Evolutionary conservation across 345 rosid species (phyloP).

Genomic region (Clarkia xantiana): DNA sequence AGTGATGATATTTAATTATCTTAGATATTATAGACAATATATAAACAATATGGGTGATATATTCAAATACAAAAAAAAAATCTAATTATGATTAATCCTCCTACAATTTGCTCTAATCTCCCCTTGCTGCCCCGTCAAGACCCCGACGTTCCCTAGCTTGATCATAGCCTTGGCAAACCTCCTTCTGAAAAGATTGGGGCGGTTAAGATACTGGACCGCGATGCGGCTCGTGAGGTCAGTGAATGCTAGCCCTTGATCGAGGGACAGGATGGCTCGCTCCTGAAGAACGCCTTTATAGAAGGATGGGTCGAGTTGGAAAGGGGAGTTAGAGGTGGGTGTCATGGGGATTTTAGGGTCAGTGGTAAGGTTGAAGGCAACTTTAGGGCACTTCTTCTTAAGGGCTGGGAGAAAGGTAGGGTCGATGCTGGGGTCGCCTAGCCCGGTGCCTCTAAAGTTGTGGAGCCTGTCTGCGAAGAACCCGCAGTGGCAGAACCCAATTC

Average conservation of each 20-base stretch:
- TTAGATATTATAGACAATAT: too few species aligned
- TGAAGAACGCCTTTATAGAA: slow-evolving; percentile 8
- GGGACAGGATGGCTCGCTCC: slow-evolving; percentile 6
- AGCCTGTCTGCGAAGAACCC: slow-evolving; percentile 10
- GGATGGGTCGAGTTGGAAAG: slow-evolving; percentile 9
- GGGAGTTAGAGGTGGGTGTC: slow-evolving; percentile 5
- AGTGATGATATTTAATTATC: too few species aligned
- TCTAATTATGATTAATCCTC: slow-evolving; percentile 4
- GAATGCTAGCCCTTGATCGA: slow-evolving; percentile 12
- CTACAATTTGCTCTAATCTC: slow-evolving; percentile 13
- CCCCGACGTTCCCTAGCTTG: slow-evolving; percentile 5
- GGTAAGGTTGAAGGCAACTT: slow-evolving; percentile 7
- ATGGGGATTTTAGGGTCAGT: slow-evolving; percentile 8
- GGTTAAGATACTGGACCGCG: background rate
- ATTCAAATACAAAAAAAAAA: background rate
- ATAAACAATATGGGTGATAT: too few species aligned
- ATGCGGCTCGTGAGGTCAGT: slow-evolving; percentile 6
- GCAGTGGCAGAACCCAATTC: slow-evolving; percentile 12
- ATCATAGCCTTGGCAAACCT: slow-evolving; percentile 14
- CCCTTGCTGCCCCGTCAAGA: slow-evolving; percentile 10
- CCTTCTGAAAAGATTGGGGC: slow-evolving; percentile 7
- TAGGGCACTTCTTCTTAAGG: slow-evolving; percentile 7
- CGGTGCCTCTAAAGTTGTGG: slow-evolving; percentile 9
- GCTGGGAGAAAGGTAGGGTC: slow-evolving; percentile 3
- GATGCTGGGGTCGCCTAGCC: slow-evolving; percentile 8